A percentile compares a stretch with the other conserved stretches of the same genome.
These are phyloP conservation scores for Phytophthora tentaculata DNA, from an alignment of 352 stramenopile genomes.

Conservation along the genomic window DNA sequence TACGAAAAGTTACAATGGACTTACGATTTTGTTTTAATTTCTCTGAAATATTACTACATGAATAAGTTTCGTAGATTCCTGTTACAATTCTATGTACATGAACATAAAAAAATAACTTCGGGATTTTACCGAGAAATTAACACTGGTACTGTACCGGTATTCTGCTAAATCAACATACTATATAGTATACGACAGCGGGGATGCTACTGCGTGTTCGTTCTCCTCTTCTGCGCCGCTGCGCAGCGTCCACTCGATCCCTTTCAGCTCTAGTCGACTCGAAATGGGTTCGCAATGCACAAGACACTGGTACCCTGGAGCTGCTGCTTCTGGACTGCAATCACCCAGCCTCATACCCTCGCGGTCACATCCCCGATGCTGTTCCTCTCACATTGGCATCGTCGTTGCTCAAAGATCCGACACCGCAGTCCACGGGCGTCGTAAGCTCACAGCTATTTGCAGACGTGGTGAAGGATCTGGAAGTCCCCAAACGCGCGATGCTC, in stretches of 20 bases:
- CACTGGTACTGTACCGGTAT: too few species aligned
- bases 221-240: background rate
- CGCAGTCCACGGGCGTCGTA: conserved; percentile 53
- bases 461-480: conserved; percentile 47
- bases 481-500: conserved; percentile 58
- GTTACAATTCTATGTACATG: too few species aligned
- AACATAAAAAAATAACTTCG: too few species aligned
- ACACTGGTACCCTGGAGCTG: conserved; percentile 26
- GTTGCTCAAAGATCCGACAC: conserved; percentile 56
- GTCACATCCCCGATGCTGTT: conserved; percentile 55
- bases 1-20: too few species aligned
- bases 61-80: too few species aligned
- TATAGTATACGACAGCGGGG: too few species aligned
- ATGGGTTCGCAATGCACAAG: conserved; percentile 40
- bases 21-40: too few species aligned
- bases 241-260: conserved; percentile 18
- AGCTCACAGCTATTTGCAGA: conserved; percentile 48
- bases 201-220: background rate
- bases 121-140: too few species aligned
- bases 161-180: too few species aligned
- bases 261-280: conserved; percentile 50
- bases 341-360: conserved; percentile 51
- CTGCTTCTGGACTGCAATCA: conserved; percentile 71
- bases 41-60: too few species aligned
- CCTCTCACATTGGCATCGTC: conserved; percentile 54